A percentile compares a stretch with the other conserved stretches of the same genome.
phyloP scores from a whole-genome alignment of 2,329 filamentous ascomycete species.

The Xylaria multiplex region DNA sequence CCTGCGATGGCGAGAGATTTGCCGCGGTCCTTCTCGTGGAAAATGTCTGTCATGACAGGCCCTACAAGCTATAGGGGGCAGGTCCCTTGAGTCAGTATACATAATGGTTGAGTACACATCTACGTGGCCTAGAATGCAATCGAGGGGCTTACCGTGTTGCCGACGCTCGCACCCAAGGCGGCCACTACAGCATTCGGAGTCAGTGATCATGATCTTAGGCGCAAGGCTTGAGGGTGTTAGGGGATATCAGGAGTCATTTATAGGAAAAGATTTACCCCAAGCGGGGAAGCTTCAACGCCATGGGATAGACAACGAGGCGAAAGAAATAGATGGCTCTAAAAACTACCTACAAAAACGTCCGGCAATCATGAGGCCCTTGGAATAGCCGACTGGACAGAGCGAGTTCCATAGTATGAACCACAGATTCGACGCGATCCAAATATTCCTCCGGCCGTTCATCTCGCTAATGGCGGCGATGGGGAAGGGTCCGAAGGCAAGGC shows the following conservation, averaged over 20 bases:
- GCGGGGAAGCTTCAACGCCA: background rate
- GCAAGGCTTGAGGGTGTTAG: background rate
- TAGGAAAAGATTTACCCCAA: background rate
- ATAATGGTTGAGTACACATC: background rate
- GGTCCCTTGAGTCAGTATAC: conserved; percentile 4
- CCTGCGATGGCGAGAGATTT: conserved; percentile 50
- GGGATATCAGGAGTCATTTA: too few relatives aligned
- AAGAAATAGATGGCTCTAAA: background rate
- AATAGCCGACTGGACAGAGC: conserved; percentile 48
- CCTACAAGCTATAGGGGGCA: conserved; percentile 45
- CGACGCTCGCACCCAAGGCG: conserved; percentile 44
- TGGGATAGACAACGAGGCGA: background rate
- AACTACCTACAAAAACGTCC: conserved; percentile 42
- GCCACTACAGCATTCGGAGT: conserved; percentile 24
- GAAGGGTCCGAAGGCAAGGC: conserved; percentile 50
- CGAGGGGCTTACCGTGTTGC: conserved; percentile 40
- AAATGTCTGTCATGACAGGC: conserved; percentile 53
- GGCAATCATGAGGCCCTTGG: conserved; percentile 48
- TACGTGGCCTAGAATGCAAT: too few relatives aligned
- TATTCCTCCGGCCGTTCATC: conserved; percentile 49
- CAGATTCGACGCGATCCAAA: conserved; percentile 49
- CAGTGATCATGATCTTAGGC: background rate
- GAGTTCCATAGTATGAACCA: conserved; percentile 53
- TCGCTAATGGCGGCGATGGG: conserved; percentile 50
- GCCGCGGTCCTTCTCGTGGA: conserved; percentile 49